A percentile compares a stretch with the other conserved stretches of the same genome.
Conservation (phyloP, 495 filamentous ascomycete genomes). For the Ramalina intermedia region DNA sequence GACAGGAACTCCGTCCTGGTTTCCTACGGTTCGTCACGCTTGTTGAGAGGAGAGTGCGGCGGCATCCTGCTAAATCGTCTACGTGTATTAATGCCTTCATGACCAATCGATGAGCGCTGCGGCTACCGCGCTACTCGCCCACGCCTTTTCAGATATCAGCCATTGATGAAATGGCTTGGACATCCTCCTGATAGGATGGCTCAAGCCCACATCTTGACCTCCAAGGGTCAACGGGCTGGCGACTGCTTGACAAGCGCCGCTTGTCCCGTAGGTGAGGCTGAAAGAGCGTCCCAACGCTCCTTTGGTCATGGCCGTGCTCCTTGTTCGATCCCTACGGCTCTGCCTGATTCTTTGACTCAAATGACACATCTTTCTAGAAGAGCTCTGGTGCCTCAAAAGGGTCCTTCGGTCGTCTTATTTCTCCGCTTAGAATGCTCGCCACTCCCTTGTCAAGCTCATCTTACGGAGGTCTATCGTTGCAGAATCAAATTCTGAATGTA, state of each 20-base stretch:
- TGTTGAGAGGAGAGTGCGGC: too few relatives aligned
- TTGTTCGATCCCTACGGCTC: background rate
- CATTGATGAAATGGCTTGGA: background rate
- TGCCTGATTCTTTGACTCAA: constrained; percentile 7
- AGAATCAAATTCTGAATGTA: constrained; percentile 3
- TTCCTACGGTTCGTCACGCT: too few relatives aligned
- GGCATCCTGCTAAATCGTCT: too few relatives aligned
- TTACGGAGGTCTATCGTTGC: background rate
- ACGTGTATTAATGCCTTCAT: background rate
- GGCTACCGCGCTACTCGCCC: constrained; percentile 2
- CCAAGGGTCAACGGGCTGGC: background rate
- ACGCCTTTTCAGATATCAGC: background rate
- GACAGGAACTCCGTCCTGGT: too few relatives aligned
- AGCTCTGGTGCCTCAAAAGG: background rate
- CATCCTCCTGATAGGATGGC: background rate
- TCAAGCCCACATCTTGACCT: background rate
- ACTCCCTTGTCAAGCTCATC: constrained; percentile 1
- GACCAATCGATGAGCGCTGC: background rate
- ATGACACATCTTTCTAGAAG: constrained; percentile 1
- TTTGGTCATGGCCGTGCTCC: background rate
- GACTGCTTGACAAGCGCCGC: constrained; percentile 3
- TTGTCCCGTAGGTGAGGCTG: background rate
- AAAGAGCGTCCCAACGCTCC: background rate
- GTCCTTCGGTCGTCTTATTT: background rate
- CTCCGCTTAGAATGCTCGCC: background rate